Percentiles rank a stretch among this genome's conserved stretches.
Evolutionary conservation across 1,284 basidiomycete species (phyloP).

Genomic region (Cutaneotrichosporon cutaneum): DNA sequence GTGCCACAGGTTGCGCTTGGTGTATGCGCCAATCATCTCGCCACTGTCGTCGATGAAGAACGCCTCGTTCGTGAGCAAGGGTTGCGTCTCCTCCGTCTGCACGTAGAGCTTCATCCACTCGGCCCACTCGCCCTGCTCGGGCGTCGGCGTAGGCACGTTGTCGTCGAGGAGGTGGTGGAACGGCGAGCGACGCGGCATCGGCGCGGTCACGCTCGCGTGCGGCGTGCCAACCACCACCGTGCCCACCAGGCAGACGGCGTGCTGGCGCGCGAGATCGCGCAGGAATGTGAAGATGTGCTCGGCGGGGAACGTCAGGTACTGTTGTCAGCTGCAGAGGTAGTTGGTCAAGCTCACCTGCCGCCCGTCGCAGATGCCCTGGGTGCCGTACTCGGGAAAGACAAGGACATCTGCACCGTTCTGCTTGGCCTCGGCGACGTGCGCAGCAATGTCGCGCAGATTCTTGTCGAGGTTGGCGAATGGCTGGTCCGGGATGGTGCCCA

Average conservation of each 20-base stretch:
- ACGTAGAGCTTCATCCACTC: constrained; percentile 34
- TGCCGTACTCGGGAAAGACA: constrained; percentile 52
- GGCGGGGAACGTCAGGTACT: constrained; percentile 48
- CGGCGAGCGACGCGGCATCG: constrained; percentile 23
- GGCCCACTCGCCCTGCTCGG: constrained; percentile 30
- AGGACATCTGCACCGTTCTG: constrained; percentile 40
- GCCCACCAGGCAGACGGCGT: constrained; percentile 40
- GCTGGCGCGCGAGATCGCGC: constrained; percentile 29
- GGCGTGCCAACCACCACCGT: constrained; percentile 43
- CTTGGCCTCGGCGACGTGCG: constrained; percentile 31
- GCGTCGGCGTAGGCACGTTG: constrained; percentile 16
- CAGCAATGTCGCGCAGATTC: constrained; percentile 34
- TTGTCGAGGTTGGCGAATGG: constrained; percentile 34
- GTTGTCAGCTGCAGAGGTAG: constrained; percentile 1
- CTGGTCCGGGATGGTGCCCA: not conserved
- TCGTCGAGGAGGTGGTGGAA: constrained; percentile 36
- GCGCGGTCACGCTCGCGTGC: constrained; percentile 20
- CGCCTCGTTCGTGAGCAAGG: constrained; percentile 42
- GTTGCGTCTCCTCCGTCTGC: constrained; percentile 27
- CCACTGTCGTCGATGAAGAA: constrained; percentile 48
- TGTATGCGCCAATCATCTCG: constrained; percentile 37
- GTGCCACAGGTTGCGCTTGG: constrained; percentile 53
- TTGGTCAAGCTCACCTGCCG: constrained; percentile 38
- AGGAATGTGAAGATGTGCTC: constrained; percentile 34
- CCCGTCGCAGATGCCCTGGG: constrained; percentile 47